Evolutionary conservation across 805 yeast genomes (phyloP).

Genomic region (Ogataea nakhonphanomensis): DNA sequence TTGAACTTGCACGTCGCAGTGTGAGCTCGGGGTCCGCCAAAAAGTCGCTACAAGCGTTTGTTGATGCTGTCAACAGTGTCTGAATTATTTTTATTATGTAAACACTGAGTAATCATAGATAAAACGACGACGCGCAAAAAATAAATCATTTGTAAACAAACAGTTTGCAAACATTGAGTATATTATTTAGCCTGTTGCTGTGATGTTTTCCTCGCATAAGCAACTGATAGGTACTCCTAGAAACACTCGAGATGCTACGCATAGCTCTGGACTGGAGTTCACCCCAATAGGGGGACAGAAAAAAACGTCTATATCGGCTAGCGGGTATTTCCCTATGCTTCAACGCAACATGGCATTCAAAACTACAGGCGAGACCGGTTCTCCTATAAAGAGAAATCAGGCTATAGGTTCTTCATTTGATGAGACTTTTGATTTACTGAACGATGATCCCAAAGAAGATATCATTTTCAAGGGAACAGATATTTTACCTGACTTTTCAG

Average conservation of each 20-base stretch:
- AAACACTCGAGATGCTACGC: conserved; percentile 15
- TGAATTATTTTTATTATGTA: conserved; percentile 4
- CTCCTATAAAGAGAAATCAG: conserved; percentile 13
- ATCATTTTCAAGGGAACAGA: conserved; percentile 26
- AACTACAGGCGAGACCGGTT: conserved; percentile 14
- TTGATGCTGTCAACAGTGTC: conserved; percentile 31
- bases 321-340: conserved; percentile 15
- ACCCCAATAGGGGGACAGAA: conserved; percentile 39
- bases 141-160: conserved; percentile 9
- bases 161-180: conserved; percentile 5
- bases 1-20: conserved; percentile 63
- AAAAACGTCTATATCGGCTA: conserved; percentile 7
- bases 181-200: conserved; percentile 3
- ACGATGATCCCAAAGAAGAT: conserved; percentile 16
- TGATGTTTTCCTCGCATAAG: conserved; percentile 30
- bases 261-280: conserved; percentile 33
- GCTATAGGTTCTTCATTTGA: conserved; percentile 23
- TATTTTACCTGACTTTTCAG: conserved; percentile 24
- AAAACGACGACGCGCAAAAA: conserved; percentile 11
- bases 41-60: conserved; percentile 54
- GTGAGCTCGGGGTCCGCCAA: conserved; percentile 68
- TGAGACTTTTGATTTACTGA: conserved; percentile 21
- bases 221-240: conserved; percentile 32
- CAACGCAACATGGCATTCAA: conserved; percentile 18
- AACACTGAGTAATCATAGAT: not conserved